A percentile compares a stretch with the other conserved stretches of the same genome.
phyloP scores from a whole-genome alignment of 352 stramenopile species.

The Phytophthora fragariaefolia region DNA sequence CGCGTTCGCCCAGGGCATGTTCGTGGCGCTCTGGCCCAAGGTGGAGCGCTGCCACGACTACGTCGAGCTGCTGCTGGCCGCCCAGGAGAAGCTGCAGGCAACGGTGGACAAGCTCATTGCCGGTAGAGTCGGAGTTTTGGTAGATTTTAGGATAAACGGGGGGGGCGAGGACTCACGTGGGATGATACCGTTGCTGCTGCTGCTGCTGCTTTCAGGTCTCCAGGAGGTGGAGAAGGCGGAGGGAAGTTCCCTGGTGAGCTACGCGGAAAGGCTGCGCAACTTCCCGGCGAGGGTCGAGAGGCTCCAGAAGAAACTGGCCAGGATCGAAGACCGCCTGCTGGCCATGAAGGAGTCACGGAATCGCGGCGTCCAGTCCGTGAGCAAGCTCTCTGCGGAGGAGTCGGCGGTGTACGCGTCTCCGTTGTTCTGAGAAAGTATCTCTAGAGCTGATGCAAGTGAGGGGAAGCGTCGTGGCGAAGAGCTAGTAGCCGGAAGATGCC shows the following conservation, averaged over 20 bases:
- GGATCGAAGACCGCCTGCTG: slow-evolving; percentile 71
- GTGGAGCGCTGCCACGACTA: slow-evolving; percentile 84
- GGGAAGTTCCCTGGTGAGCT: slow-evolving; percentile 62
- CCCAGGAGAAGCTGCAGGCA: slow-evolving; percentile 74
- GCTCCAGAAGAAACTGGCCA: slow-evolving; percentile 73
- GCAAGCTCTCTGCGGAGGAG: slow-evolving; percentile 36
- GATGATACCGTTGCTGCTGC: background rate
- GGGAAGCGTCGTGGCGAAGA: no score
- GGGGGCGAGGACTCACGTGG: background rate
- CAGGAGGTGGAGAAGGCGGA: slow-evolving; percentile 70
- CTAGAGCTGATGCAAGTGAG: no score
- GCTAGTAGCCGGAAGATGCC: background rate
- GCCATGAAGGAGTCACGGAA: slow-evolving; percentile 62
- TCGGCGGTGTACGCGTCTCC: slow-evolving; percentile 41
- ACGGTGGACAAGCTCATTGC: slow-evolving; percentile 69
- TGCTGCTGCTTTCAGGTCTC: slow-evolving; percentile 38
- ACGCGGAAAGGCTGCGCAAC: slow-evolving; percentile 71
- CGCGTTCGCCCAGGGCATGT: slow-evolving; percentile 78
- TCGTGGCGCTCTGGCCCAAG: slow-evolving; percentile 84
- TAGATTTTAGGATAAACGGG: background rate
- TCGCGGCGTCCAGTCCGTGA: slow-evolving; percentile 34
- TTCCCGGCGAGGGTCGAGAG: slow-evolving; percentile 71
- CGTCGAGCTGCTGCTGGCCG: slow-evolving; percentile 68
- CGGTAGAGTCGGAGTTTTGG: slow-evolving; percentile 31
- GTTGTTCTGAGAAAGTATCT: slow-evolving; percentile 53